Evolutionary conservation across 1,284 basidiomycete genomes (phyloP).

Genomic region (Ganoderma meredithae): DNA sequence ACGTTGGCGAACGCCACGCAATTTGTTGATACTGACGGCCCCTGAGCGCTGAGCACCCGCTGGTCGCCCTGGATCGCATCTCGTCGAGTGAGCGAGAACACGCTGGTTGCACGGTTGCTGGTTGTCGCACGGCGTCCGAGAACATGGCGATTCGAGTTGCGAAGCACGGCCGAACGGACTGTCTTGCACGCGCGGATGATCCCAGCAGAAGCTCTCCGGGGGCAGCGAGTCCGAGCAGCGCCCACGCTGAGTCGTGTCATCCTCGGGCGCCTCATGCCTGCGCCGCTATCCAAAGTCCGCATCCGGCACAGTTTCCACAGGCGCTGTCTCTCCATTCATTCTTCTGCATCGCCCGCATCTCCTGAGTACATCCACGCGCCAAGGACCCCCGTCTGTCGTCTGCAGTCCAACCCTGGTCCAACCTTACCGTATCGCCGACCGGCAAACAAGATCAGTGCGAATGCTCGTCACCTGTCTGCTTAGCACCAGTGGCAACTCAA

Average conservation of each 20-base stretch:
- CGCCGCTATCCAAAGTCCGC: neutral
- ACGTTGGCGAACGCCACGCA: neutral
- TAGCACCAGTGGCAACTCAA: neutral
- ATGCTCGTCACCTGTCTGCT: neutral
- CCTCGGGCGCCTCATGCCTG: neutral
- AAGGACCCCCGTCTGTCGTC: neutral
- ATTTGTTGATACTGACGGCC: neutral
- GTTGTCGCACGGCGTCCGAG: slow-evolving; percentile 1
- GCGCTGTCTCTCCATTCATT: neutral
- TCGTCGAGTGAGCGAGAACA: neutral
- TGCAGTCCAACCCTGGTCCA: neutral
- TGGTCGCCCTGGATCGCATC: neutral
- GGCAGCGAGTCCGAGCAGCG: neutral
- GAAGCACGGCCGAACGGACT: neutral
- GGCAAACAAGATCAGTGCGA: neutral
- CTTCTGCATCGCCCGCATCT: neutral
- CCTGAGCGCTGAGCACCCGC: neutral
- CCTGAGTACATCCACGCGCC: neutral
- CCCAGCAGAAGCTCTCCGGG: neutral
- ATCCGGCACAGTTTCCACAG: neutral
- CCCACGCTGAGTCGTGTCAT: neutral
- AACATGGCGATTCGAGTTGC: neutral
- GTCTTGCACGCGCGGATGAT: neutral
- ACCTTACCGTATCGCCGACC: neutral
- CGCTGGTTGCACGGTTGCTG: neutral